Evolutionary conservation across 129 eudicot species (phyloP), one percentile per base, ranked within the genome.

Genomic region (Flaveria trinervia): DNA sequence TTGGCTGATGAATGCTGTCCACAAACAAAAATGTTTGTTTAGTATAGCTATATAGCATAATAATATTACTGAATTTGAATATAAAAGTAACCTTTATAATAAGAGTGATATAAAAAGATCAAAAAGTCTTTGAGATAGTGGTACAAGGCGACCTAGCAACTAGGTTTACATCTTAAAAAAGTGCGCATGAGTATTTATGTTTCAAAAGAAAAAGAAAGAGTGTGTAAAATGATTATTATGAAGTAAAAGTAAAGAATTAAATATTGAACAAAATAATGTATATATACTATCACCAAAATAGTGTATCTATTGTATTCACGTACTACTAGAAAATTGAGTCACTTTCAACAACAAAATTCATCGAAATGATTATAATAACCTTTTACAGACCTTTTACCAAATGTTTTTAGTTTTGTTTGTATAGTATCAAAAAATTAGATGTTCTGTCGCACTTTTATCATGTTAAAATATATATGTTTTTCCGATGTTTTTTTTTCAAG

Each of bases 1-100:
- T 18, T 70, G 77, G 70, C 68, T 69, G n/a, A 78, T 69, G n/a
- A 78, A 30, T 11, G 57, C 23, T 69, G 46, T 45, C 50, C 8
- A 8, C 14, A 62, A 17, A 46, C 12, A 28, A 48, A 26, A 45
- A 3, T 33, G 70, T 62, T 15, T 60, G n/a, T 25, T 74, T 74
- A 61, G 26, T 46, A 44, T 16, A 9, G 9, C 12, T 9, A 44
- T 44, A 43, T 16, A 60, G 14, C 7, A 74, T 45, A 61, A 22
- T 9, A 43, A 22, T 23, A 50, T 48, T 49, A 30, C 15, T 61
- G 36, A 13, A 61, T 13, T 61, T 61, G 43, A 61, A 30, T 64
- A 28, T 64, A 64, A 64, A 30, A 62, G 0, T 14, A 15, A 15
- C 5, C 18, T 43, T 68, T 44, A 20, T 5, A 44, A 18, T n/a